A percentile compares a stretch with the other conserved stretches of the same genome.
Conservation (phyloP, 192 early-diverging fungal species). For the Dissophora ornata region DNA sequence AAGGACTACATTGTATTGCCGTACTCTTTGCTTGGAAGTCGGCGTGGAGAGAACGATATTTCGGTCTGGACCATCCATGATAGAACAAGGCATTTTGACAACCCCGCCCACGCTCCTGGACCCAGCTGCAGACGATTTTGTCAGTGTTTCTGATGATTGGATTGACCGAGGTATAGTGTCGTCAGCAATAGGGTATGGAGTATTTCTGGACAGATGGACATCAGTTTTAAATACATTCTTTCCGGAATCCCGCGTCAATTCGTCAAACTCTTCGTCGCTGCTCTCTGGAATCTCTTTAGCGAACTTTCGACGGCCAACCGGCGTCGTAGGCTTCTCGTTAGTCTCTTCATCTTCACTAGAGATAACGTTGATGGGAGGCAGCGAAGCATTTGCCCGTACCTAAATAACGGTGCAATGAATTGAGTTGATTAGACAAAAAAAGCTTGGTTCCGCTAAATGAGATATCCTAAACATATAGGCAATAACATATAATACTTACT, state of each 20-base stretch:
- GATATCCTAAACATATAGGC: too few relatives aligned
- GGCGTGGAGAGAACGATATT: constrained; percentile 49
- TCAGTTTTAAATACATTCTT: not conserved
- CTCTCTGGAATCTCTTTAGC: constrained; percentile 2
- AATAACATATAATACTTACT: constrained; percentile 1
- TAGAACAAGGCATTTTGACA: constrained; percentile 41
- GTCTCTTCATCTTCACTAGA: constrained; percentile 28
- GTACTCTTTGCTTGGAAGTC: constrained; percentile 28
- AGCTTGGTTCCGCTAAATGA: too few relatives aligned
- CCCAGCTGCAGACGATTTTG: not conserved
- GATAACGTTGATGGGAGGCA: constrained; percentile 19
- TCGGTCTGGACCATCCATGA: constrained; percentile 25
- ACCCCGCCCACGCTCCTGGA: too few relatives aligned
- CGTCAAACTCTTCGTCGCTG: constrained; percentile 36
- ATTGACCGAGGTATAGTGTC: constrained; percentile 21
- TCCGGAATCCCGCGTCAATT: constrained; percentile 14
- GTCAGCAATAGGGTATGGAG: constrained; percentile 17
- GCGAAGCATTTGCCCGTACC: not conserved
- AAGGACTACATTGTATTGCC: constrained; percentile 32
- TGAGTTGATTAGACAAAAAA: not conserved
- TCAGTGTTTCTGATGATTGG: not conserved
- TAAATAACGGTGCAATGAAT: too few relatives aligned
- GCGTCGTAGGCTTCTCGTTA: constrained; percentile 1
- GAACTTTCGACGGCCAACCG: not conserved
- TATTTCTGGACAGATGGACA: not conserved